Base-by-base conservation (phyloP, 441 rosid genomes). In the Eutrema salsugineum region DNA sequence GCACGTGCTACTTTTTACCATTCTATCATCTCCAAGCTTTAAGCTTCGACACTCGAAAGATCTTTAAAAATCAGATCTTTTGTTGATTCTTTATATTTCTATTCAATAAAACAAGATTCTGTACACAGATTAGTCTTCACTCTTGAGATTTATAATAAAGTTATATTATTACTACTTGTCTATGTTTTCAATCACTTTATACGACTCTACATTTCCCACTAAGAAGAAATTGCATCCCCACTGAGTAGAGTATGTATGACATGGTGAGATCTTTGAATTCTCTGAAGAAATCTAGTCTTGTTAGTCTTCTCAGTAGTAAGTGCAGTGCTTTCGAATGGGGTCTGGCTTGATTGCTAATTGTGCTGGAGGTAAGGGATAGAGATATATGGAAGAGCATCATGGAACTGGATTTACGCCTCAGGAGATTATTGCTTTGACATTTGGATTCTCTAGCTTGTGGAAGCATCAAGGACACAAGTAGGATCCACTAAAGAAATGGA, bases 1-100 rank as follows among this genome's bases (percentile, higher is more conserved):
- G 75, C 88, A 66, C 88, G 83, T 54, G 89, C 97, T 60, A 93
- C 95, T 55, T 80, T 89, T 54, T 90, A 78, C 61, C 82, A 83
- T 42, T 17, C 78, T 49, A 80, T 84, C 2, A 19, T 74, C 66
- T 66, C 93, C 65, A 92, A 82, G 82, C 77, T 90, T 48, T 90
- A 87, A 51, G 71, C 64, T 61, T 54, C 35, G 11, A 11, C 7
- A 9, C 15, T 36, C 11, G 4, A 28, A 35, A 44, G 55, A 53
- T 56, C 9, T 55, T 55, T 14, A 1, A 12, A 43, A 43, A 19
- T 5, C 11, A 0, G 6, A 30, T 5, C 8, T 38, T 14, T 15
- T 35, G 58, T 30, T 59, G 44, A 36, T 57, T 65, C 30, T 66
- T 65, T 64, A 15, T 35, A 7, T 32, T 51, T 40, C 14, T 40